Conservation (phyloP, 495 filamentous ascomycete species). For the Trichoderma reesei region DNA sequence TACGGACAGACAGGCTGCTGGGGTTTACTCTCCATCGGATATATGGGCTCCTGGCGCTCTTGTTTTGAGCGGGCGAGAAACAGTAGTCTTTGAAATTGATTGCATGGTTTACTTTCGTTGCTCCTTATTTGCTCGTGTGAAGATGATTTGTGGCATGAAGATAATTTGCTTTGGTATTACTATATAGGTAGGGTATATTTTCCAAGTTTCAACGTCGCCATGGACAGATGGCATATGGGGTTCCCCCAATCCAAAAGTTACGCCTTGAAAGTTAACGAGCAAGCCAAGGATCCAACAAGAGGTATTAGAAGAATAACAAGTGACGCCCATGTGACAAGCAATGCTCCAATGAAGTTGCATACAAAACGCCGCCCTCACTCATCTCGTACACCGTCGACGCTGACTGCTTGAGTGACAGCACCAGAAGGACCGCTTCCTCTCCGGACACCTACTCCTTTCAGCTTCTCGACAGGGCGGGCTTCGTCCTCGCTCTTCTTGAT, state of each 20-base stretch:
- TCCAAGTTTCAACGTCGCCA: neutral
- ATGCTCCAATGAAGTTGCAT: neutral
- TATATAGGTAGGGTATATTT: neutral
- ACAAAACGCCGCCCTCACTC: neutral
- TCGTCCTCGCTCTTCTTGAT: slow-evolving; percentile 10
- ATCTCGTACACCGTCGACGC: slow-evolving; percentile 17
- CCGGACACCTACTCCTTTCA: slow-evolving; percentile 16
- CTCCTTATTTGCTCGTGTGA: neutral
- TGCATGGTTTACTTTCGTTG: neutral
- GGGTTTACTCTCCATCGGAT: neutral
- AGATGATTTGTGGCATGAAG: neutral
- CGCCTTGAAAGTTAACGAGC: neutral
- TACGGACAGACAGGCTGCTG: neutral
- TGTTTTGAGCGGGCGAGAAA: neutral
- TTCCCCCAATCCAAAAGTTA: neutral
- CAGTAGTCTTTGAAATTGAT: neutral
- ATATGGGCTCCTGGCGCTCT: neutral
- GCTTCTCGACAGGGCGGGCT: slow-evolving; percentile 10
- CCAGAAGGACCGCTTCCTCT: slow-evolving; percentile 15
- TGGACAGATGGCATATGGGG: too few relatives aligned
- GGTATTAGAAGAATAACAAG: neutral
- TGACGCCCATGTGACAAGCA: neutral
- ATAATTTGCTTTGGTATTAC: neutral
- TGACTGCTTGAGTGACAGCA: slow-evolving; percentile 20
- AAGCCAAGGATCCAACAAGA: too few relatives aligned